Base-by-base conservation (phyloP, 2,329 filamentous ascomycete species). In the Helicocarpus griseus region DNA sequence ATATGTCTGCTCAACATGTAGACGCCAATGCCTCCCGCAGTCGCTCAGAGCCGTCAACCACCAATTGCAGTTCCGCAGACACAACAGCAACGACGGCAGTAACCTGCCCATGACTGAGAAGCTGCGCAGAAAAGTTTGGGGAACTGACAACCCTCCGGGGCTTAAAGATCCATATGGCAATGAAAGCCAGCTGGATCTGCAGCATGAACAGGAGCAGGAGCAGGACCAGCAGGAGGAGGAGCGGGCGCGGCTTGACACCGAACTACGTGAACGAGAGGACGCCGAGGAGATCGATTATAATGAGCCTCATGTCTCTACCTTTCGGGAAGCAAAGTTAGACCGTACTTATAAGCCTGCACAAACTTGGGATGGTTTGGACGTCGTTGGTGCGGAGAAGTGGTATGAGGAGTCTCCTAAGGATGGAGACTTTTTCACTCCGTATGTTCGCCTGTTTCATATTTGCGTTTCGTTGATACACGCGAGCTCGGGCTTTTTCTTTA, bases 281-380 rank as follows among this genome's bases (percentile, higher is more conserved):
- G n/a, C n/a, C n/a, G n/a, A n/a, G n/a, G n/a, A n/a, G n/a, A n/a
- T n/a, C n/a, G n/a, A n/a, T n/a, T n/a, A n/a, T n/a, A n/a, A n/a
- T n/a, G n/a, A n/a, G n/a, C n/a, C n/a, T n/a, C n/a, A n/a, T n/a
- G n/a, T n/a, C n/a, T n/a, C n/a, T n/a, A n/a, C n/a, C n/a, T n/a
- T n/a, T n/a, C n/a, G n/a, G n/a, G n/a, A n/a, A n/a, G n/a, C n/a
- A n/a, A n/a, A n/a, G n/a, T n/a, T n/a, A n/a, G n/a, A n/a, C n/a
- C n/a, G n/a, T n/a, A n/a, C n/a, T 9, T 80, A 80, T 63, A 60
- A 68, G 48, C 69, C 69, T 17, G 73, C 77, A 24, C 63, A 62
- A 31, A 74, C 67, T 3, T 79, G 77, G 75, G 67, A 78, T 49
- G 76, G 74, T 0, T 63, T 85, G 53, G 71, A 77, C 57, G 68